Evolutionary conservation across 2,329 filamentous ascomycete species (phyloP), one percentile per base, ranked within the genome.

Genomic region (Ceratocystis diversiconidia): DNA sequence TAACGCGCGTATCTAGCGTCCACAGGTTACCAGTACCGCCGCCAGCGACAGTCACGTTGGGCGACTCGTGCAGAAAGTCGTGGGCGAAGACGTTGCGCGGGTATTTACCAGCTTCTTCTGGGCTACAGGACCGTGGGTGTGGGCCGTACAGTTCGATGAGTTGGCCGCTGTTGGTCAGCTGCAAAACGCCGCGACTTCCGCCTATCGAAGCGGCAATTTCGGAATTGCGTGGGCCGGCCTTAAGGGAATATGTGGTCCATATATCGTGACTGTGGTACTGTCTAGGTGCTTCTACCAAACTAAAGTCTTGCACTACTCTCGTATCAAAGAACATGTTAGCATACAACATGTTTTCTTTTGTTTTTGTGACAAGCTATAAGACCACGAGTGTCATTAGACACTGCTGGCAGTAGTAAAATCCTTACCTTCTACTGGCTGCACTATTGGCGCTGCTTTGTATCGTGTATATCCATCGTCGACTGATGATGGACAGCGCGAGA

Each of bases 191-290:
- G 30, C 43, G 43, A 19, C 32, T 68, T 5, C 65, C 65, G 8
- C 50, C 65, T 46, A 67, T 62, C 28, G 66, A 68, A 5, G 48
- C 60, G 17, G 52, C 48, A 4, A 85, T 72, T 1, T 72, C 70
- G 0, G 79, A 74, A n/a, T 76, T 75, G 2, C 82, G 78, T 2
- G 79, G 79, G 44, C 82, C 83, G 0, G 80, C 79, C 41, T 81
- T 72, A 15, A 84, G 68, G 1, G 84, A 69, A 12, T 78, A 73
- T 12, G 63, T 62, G 28, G 48, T 32, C 65, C 65, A 64, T 43
- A 44, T 55, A 32, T 66, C 61, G 10, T 17, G 36, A 19, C 17
- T 52, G 52, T 25, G 25, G 22, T 50, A 63, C 59, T 57, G 60
- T 4, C 22, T 43, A 7, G 46, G 62, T 4, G 48, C 48, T 50